Evolutionary conservation across 2,329 filamentous ascomycete species (phyloP).

Genomic region (Exserohilum turcica): DNA sequence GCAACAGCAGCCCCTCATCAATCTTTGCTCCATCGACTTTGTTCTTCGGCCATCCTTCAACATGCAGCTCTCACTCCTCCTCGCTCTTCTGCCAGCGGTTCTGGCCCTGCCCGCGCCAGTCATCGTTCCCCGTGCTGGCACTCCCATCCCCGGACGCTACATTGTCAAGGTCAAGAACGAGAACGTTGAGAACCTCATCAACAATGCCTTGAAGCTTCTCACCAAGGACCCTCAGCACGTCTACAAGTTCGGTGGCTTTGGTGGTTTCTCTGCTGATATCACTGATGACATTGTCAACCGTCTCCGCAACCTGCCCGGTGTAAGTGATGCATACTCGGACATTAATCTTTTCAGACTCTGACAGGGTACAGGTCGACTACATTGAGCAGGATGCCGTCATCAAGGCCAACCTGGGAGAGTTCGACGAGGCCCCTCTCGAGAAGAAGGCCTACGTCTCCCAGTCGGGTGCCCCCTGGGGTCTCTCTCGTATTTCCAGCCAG

Average conservation of each 20-base stretch:
- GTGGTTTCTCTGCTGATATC: conserved; percentile 48
- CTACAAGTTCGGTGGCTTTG: conserved; percentile 48
- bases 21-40: conserved; percentile 21
- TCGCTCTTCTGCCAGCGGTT: conserved; percentile 47
- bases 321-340: conserved; percentile 14
- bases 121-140: conserved; percentile 44
- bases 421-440: conserved; percentile 17
- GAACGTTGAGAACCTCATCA: conserved; percentile 33
- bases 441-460: conserved; percentile 48
- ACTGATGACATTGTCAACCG: conserved; percentile 36
- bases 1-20: conserved; percentile 18
- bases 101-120: conserved; percentile 48
- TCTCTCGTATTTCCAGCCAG: conserved; percentile 49
- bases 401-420: conserved; percentile 32
- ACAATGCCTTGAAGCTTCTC: conserved; percentile 34
- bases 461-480: conserved; percentile 48
- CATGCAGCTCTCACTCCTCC: conserved; percentile 49
- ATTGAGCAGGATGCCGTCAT: conserved; percentile 50
- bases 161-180: conserved; percentile 54
- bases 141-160: conserved; percentile 51
- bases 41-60: conserved; percentile 28
- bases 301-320: conserved; percentile 38
- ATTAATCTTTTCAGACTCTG: background rate
- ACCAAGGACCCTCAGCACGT: conserved; percentile 39
- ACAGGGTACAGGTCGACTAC: conserved; percentile 41